Base-by-base conservation (phyloP, 140 eudicot genomes). In the Flaveria floridana region DNA sequence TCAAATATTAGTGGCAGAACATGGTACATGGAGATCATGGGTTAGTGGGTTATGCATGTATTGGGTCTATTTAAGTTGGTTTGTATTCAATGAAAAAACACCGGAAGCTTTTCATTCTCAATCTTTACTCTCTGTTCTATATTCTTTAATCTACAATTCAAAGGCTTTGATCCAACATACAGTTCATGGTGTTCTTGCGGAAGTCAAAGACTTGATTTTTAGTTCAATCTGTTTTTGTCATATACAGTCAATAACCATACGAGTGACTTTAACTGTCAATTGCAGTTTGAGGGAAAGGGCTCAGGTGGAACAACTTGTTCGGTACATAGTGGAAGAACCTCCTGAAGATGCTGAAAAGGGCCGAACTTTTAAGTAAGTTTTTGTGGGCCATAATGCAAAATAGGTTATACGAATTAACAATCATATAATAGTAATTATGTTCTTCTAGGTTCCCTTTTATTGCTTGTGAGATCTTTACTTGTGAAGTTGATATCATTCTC, bases 391-490 rank as follows among this genome's bases (percentile, higher is more conserved):
- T 68, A 64, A 61, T 74, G 46, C 66, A 52, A 59, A 75, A 3
- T 70, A 19, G 20, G 58, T 71, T 69, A 71, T 23, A 65, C 50
- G 26, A 25, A 37, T 53, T 52, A 51, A 63, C 59, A 12, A 18
- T 79, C 10, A 61, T 11, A 74, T 68, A 69, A 75, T 42, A 13
- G 50, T 6, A 51, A 75, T 80, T 50, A 57, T 70, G 48, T 51
- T 42, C 61, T 18, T 74, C 61, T 69, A 94, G 99, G 84, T 90
- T 90, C 72, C 99, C 97, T 82, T 94, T 94, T 81, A 80, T 94
- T 75, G 87, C 99, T 34, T 94, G 99, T 84, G 99, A 94, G 81
- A 90, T 94, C 48, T 94, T 94, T 76, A 94, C 99, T 15, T 94
- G 99, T 82, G 99, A 94, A 83, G 96, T 90, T 46, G 99, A 94